Conservation (phyloP, 2,329 filamentous ascomycete genomes). For the Calonectria hongkongensis region DNA sequence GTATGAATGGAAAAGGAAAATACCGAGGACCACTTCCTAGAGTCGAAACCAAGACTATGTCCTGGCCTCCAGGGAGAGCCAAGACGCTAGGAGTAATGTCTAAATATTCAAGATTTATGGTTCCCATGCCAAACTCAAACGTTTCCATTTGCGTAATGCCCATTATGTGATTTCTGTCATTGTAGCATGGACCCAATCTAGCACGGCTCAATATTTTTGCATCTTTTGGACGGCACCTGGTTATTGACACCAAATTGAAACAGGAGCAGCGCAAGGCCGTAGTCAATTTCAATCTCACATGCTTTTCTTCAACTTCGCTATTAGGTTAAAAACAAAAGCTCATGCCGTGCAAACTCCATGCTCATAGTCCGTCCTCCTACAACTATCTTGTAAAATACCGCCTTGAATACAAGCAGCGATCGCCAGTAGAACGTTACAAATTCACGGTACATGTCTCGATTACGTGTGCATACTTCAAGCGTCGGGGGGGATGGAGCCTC, state of each 20-base stretch:
- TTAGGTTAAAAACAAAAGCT: neutral
- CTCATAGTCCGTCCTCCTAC: neutral
- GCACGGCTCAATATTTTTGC: too few relatives aligned
- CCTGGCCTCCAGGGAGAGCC: constrained; percentile 37
- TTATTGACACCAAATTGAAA: neutral
- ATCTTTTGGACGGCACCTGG: too few relatives aligned
- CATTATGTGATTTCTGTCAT: neutral
- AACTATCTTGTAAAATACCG: too few relatives aligned
- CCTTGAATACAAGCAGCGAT: neutral
- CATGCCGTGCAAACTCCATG: neutral
- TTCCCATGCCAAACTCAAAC: neutral
- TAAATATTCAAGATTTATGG: constrained; percentile 39
- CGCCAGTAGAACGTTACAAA: neutral
- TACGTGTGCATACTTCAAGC: neutral
- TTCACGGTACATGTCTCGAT: neutral
- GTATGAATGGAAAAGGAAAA: constrained; percentile 46
- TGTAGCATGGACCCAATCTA: too few relatives aligned
- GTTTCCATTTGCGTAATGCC: neutral
- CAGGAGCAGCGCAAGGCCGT: neutral
- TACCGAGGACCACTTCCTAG: constrained; percentile 41
- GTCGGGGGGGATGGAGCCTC: neutral
- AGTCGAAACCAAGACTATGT: constrained; percentile 44
- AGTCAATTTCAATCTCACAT: neutral
- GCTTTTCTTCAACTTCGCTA: neutral
- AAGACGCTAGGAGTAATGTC: constrained; percentile 52